Evolutionary conservation across 1,139 yeast species (phyloP), one percentile per base, ranked within the genome.

Genomic region (Taphrina wiesneri): DNA sequence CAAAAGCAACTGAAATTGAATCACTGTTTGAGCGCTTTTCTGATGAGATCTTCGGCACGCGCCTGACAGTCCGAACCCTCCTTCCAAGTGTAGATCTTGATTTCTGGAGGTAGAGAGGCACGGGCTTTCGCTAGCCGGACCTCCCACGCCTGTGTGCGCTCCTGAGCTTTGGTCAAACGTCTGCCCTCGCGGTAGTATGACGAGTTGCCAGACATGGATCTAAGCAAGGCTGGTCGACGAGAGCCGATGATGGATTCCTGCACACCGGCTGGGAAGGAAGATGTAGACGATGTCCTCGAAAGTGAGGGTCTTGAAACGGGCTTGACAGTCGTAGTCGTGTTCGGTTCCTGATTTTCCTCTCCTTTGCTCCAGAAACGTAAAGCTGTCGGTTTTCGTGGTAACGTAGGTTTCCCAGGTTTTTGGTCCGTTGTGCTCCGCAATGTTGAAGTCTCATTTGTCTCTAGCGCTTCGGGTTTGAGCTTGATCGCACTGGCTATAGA

Each of bases 101-200:
- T 49, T 25, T 30, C 28, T 25, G 28, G 19, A 7, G 64, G 64
- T 23, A 60, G 43, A 17, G 15, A 3, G 25, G 57, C 25, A 21
- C 64, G 45, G 11, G 64, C 56, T 19, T 45, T 25, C 17, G 56
- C 64, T 4, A 60, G 51, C 17, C 64, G 49, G 19, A 41, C 17
- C 17, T 60, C 57, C 64, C 64, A 60, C 5, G 64, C 64, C 15
- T 49, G 57, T n/a, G 56, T 51, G 36, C 64, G 36, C 28, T 49
- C 49, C 21, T 49, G 49, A 7, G 45, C 57, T 41, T 60, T 53
- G 25, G 45, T 51, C 36, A 36, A 21, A 5, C 51, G 41, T 4
- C 64, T 49, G n/a, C 49, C 49, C 36, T 60, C 57, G 2, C 64
- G 52, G 21, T 59, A 47, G 25, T 39, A 51, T 9, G 46, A 32